Evolutionary conservation across 306 rosid genomes (phyloP).

Genomic region (Corylus americana): DNA sequence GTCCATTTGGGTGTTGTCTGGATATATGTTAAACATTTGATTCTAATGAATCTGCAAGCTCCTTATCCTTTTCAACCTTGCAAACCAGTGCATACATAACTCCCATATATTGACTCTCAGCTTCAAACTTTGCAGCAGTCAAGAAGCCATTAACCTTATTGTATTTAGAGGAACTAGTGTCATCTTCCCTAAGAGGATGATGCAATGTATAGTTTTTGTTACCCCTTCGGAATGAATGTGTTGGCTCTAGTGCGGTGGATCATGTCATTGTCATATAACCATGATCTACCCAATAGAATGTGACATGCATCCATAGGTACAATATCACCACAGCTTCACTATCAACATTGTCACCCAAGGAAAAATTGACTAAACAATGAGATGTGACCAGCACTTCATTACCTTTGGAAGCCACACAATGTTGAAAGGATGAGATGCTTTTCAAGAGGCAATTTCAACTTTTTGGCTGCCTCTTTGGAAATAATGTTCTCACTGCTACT

Average conservation of each 20-base stretch:
- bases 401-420: not conserved
- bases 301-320: not conserved
- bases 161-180: not conserved
- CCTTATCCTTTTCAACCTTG: not conserved
- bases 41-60: not conserved
- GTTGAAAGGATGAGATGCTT: not conserved
- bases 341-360: not conserved
- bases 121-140: not conserved
- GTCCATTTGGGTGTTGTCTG: not conserved
- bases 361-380: not conserved
- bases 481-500: not conserved
- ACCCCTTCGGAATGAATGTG: not conserved
- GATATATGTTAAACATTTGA: not conserved
- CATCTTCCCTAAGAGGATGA: not conserved
- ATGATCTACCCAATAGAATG: not conserved
- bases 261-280: not conserved
- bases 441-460: not conserved
- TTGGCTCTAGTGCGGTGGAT: not conserved
- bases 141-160: not conserved
- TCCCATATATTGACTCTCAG: not conserved
- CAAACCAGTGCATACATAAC: not conserved
- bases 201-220: not conserved
- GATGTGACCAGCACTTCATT: not conserved
- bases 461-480: not conserved
- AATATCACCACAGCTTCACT: constrained; percentile 1